phyloP scores from a whole-genome alignment of 2,329 filamentous ascomycete genomes.

The Nemania sp. region DNA sequence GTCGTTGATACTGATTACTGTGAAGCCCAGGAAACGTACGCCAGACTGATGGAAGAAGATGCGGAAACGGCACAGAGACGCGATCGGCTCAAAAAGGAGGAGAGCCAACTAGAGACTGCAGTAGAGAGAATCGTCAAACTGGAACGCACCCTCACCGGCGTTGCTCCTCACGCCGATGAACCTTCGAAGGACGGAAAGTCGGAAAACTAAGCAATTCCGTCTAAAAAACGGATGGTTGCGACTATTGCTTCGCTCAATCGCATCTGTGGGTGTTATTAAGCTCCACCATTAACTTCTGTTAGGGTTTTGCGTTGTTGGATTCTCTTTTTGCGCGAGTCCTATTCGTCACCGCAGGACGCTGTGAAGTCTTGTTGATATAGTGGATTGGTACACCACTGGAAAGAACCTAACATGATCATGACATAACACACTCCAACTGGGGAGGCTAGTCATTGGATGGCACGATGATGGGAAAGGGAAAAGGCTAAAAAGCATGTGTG shows the following conservation, averaged over 20 bases:
- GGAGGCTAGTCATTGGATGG: neutral
- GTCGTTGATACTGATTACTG: slow-evolving; percentile 7
- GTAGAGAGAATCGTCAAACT: slow-evolving; percentile 46
- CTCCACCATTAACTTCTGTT: too few relatives aligned
- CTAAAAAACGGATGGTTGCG: neutral
- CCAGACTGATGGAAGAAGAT: slow-evolving; percentile 51
- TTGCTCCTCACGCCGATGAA: neutral
- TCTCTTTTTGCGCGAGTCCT: too few relatives aligned
- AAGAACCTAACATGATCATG: too few relatives aligned
- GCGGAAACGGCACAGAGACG: slow-evolving; percentile 43
- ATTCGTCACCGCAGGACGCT: neutral
- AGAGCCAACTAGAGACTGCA: slow-evolving; percentile 47
- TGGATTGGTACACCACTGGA: neutral
- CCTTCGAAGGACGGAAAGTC: neutral
- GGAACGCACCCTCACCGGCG: slow-evolving; percentile 29
- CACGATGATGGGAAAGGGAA: neutral
- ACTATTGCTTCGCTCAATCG: too few relatives aligned
- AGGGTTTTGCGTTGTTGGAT: too few relatives aligned
- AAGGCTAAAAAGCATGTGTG: too few relatives aligned
- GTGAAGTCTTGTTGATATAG: neutral
- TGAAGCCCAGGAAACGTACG: slow-evolving; percentile 36
- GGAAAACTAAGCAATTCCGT: neutral
- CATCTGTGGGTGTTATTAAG: too few relatives aligned
- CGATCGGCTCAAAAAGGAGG: slow-evolving; percentile 45
- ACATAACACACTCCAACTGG: too few relatives aligned